phyloP scores from a whole-genome alignment of 495 filamentous ascomycete genomes.

The Penicillium ucsense region DNA sequence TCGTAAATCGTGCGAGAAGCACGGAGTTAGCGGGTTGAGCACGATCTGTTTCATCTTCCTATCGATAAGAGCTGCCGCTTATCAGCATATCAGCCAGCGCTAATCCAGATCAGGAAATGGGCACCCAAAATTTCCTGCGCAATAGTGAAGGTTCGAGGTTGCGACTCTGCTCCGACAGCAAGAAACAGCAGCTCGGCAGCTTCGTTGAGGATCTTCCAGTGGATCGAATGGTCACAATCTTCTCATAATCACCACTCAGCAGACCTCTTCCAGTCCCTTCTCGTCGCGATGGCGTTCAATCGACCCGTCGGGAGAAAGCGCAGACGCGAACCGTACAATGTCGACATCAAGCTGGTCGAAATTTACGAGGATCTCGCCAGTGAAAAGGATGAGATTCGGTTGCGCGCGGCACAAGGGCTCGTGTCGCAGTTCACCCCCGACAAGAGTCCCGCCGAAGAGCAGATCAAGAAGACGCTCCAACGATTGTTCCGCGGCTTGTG shows the following conservation, averaged over 20 bases:
- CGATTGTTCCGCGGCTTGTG: slow-evolving; percentile 81
- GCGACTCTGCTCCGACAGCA: slow-evolving; percentile 3
- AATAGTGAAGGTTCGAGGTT: slow-evolving; percentile 1
- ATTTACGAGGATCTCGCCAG: slow-evolving; percentile 48
- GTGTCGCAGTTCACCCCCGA: slow-evolving; percentile 39
- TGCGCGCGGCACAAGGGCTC: slow-evolving; percentile 38
- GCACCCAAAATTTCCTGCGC: slow-evolving; percentile 18
- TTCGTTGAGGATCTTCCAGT: background rate
- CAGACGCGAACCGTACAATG: slow-evolving; percentile 33
- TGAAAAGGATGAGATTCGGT: slow-evolving; percentile 40
- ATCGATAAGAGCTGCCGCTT: slow-evolving; percentile 4
- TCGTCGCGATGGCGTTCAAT: slow-evolving; percentile 15
- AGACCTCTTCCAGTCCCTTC: too few relatives aligned
- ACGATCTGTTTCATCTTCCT: too few relatives aligned
- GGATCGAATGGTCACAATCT: too few relatives aligned
- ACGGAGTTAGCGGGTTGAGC: too few relatives aligned
- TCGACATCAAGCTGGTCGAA: slow-evolving; percentile 41
- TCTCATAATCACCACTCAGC: too few relatives aligned
- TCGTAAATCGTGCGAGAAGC: too few relatives aligned
- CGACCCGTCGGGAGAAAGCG: slow-evolving; percentile 31
- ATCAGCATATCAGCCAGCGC: slow-evolving; percentile 15
- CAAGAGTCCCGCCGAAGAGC: slow-evolving; percentile 28
- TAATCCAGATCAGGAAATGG: slow-evolving; percentile 13
- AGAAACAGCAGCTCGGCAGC: slow-evolving; percentile 11
- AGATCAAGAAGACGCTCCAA: slow-evolving; percentile 37